Evolutionary conservation across 164 flowering plant genomes (phyloP), one percentile per base, ranked within the genome.

Genomic region (Stephania yunnanensis): DNA sequence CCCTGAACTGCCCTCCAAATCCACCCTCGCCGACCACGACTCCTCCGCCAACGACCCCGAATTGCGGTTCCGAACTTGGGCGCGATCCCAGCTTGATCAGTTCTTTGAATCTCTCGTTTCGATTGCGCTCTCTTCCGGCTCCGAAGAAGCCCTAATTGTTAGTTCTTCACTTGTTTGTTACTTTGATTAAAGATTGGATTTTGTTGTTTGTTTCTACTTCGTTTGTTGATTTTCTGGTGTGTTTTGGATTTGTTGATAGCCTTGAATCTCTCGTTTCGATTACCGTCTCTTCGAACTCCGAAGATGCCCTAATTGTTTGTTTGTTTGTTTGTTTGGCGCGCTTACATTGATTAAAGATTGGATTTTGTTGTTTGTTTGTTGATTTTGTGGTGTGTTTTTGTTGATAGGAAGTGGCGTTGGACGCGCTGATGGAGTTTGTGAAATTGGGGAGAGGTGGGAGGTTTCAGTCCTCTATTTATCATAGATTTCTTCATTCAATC

Each of bases 341-440:
- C 42, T 36, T 36, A 36, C 42, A 36, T 36, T 36, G 42, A 4
- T 36, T 2, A 36, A 36, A 36, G 42, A 36, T 36, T 36, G 63
- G 13, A 25, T 71, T 42, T 67, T 44, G 22, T 80, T 64, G 48
- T 25, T 25, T 25, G 25, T 25, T 25, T 25, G 25, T 25, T 25
- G 25, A 25, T 25, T 25, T 25, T 25, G 25, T 25, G 25, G 25
- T 25, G 25, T 25, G 25, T 25, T 25, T 25, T 25, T 25, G 22
- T 80, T 64, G 48, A 6, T 50, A 91, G 98, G 98, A 89, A 72
- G 81, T 91, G 69, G 92, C 87, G 61, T 77, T 95, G 83, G 98
- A 92, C 77, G 75, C 94, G 1, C 50, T 91, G 11, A 95, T 95
- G 99, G 98, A 95, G 83, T 87, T 88, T 76, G 97, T 91, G 74